phyloP scores from a whole-genome alignment of 116 monocot species.

The Zostera marina region DNA sequence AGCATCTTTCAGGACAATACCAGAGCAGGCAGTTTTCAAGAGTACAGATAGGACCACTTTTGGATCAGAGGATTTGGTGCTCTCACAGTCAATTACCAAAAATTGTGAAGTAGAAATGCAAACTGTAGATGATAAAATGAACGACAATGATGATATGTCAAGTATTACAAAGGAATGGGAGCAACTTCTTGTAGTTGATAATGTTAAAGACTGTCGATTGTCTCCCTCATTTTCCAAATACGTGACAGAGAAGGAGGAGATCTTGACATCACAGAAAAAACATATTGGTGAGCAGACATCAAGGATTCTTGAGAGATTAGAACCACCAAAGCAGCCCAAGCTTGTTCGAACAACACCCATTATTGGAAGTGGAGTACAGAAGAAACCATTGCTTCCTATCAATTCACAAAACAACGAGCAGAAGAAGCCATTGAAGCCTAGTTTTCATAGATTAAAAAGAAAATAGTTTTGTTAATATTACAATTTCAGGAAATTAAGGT shows the following conservation, averaged over 20 bases:
- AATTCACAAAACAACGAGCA: slow-evolving; percentile 21
- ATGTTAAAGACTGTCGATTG: slow-evolving; percentile 15
- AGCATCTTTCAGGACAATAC: slow-evolving; percentile 11
- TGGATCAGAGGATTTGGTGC: slow-evolving; percentile 5
- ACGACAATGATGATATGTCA: slow-evolving; percentile 16
- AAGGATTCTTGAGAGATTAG: slow-evolving; percentile 74
- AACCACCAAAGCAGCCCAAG: slow-evolving; percentile 44
- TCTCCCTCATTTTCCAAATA: slow-evolving; percentile 10
- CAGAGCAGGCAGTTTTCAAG: slow-evolving; percentile 8
- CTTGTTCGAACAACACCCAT: slow-evolving; percentile 8
- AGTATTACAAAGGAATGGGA: slow-evolving; percentile 54
- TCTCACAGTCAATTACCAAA: slow-evolving; percentile 12
- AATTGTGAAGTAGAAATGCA: slow-evolving; percentile 8
- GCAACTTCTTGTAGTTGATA: slow-evolving; percentile 39
- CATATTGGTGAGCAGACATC: slow-evolving; percentile 54
- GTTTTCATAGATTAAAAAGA: slow-evolving; percentile 41
- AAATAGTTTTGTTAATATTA: slow-evolving; percentile 8
- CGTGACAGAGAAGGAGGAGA: slow-evolving; percentile 2
- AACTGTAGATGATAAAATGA: slow-evolving; percentile 7
- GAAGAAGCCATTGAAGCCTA: slow-evolving; percentile 43
- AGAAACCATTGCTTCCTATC: slow-evolving; percentile 33
- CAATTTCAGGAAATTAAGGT: background rate
- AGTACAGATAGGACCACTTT: background rate
- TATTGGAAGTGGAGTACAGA: slow-evolving; percentile 8
- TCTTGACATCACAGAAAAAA: slow-evolving; percentile 12